Evolutionary conservation across 2,329 filamentous ascomycete genomes (phyloP), one percentile per base, ranked within the genome.

Genomic region (Shiraia sp.): DNA sequence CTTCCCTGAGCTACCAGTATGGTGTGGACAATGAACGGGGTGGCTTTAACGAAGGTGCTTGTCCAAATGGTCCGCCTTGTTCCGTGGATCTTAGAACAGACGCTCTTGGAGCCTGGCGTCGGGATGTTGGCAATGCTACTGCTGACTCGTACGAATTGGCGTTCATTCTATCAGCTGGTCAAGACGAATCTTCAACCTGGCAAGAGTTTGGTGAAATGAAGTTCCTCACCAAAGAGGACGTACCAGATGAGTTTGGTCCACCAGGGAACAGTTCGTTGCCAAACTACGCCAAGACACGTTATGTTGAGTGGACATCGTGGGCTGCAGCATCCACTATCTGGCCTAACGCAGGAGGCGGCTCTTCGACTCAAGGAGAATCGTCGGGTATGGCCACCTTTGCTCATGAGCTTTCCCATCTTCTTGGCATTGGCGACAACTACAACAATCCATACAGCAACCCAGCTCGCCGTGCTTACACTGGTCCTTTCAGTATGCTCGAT

Each of bases 191-290:
- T 0, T 75, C 75, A 0, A 78, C 77, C 0, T 80, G 78, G 78
- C 78, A 80, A 40, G 77, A 80, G 47, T 80, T 80, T 48, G 78
- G 78, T 26, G 73, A 78, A 59, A 80, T 80, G 74, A 74, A 70
- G 42, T 80, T 79, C 40, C 53, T 65, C 9, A 66, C 61, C 6
- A 72, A 69, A 10, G 73, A 78, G 12, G 75, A 78, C 32, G 69
- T 80, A 0, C 71, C 76, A 0, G 71, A 72, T 3, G 70, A 63
- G 9, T 79, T 79, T 42, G 78, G 78, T 0, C 77, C 78, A 2
- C 77, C 77, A 1, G 62, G 56, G 1, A 71, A 71, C 42, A 68
- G 67, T 31, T 65, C 73, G 1, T 51, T 65, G 1, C 61, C 65
- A 3, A 78, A 80, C 48, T 77, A 69, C 38, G 76, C 76, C 4